These are phyloP conservation scores for Zoysia pacifica DNA, from an alignment of 176 grass and related monocot species.

Conservation along the genomic window DNA sequence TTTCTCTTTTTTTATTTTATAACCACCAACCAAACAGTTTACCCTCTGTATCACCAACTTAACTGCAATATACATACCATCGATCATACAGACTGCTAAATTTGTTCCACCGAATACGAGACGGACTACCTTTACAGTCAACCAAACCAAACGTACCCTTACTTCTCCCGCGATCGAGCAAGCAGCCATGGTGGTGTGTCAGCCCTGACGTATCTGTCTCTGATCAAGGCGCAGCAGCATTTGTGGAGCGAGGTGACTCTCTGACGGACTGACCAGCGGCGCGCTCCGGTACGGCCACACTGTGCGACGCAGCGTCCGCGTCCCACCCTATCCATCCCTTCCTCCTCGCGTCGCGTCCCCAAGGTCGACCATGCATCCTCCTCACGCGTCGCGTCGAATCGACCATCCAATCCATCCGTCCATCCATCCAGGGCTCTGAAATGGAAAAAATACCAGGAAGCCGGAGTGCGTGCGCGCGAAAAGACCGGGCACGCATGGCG, in stretches of 20 bases:
- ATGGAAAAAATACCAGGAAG: slow-evolving; percentile 30
- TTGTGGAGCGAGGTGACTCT: slow-evolving; percentile 30
- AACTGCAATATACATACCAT: no score
- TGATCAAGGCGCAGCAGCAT: slow-evolving; percentile 26
- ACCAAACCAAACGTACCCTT: no score
- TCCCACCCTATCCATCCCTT: not conserved
- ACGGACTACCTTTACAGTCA: no score
- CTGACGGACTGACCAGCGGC: slow-evolving; percentile 16
- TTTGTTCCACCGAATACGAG: no score
- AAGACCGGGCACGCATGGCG: not conserved
- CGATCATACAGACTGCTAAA: no score
- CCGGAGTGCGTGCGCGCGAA: not conserved
- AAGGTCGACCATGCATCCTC: not conserved
- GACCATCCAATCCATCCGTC: no score
- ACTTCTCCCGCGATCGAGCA: no score
- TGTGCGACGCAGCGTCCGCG: not conserved
- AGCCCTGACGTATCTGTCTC: slow-evolving; percentile 21
- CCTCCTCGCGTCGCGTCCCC: not conserved
- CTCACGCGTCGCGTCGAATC: not conserved
- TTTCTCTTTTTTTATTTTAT: no score
- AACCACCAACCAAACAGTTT: no score
- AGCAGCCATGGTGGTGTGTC: not conserved
- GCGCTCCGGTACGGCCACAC: slow-evolving; percentile 2
- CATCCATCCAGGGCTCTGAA: slow-evolving; percentile 1
- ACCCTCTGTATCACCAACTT: no score